Conservation (phyloP, 2,329 filamentous ascomycete genomes). For the Paramyrothecium sp. region DNA sequence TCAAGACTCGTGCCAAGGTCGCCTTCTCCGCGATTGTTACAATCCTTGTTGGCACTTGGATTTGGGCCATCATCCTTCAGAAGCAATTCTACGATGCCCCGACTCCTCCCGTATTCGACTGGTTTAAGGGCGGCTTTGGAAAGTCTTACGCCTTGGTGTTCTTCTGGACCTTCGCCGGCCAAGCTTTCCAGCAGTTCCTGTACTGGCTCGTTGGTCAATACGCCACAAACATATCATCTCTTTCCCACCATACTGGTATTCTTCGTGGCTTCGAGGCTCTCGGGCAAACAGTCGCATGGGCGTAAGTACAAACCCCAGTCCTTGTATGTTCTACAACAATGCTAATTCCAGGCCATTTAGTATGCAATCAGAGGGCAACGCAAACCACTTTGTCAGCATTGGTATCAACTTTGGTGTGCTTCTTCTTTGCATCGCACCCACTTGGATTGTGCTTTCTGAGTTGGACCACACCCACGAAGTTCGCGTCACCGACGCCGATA, state of each 20-base stretch:
- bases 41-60: constrained; percentile 9
- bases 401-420: constrained; percentile 3
- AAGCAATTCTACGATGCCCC: constrained; percentile 13
- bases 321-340: not conserved
- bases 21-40: constrained; percentile 7
- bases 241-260: constrained; percentile 5
- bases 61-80: constrained; percentile 13
- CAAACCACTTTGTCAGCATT: constrained; percentile 7
- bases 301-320: constrained; percentile 4
- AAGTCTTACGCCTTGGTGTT: constrained; percentile 14
- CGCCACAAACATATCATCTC: constrained; percentile 3
- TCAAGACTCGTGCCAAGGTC: constrained; percentile 35
- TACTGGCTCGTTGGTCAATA: constrained; percentile 10
- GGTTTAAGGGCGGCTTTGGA: constrained; percentile 15
- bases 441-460: constrained; percentile 3
- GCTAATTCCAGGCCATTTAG: not conserved
- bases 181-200: constrained; percentile 12
- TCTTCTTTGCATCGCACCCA: constrained; percentile 2
- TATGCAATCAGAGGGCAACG: constrained; percentile 3
- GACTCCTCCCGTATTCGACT: constrained; percentile 11
- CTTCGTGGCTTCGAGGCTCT: constrained; percentile 4
- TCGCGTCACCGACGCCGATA: not conserved
- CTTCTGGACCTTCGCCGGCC: constrained; percentile 16
- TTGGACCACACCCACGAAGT: constrained; percentile 4
- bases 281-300: constrained; percentile 5